Conservation (phyloP, 225 moss, liverwort and hornwort genomes). For the Marchantia polymorpha region DNA sequence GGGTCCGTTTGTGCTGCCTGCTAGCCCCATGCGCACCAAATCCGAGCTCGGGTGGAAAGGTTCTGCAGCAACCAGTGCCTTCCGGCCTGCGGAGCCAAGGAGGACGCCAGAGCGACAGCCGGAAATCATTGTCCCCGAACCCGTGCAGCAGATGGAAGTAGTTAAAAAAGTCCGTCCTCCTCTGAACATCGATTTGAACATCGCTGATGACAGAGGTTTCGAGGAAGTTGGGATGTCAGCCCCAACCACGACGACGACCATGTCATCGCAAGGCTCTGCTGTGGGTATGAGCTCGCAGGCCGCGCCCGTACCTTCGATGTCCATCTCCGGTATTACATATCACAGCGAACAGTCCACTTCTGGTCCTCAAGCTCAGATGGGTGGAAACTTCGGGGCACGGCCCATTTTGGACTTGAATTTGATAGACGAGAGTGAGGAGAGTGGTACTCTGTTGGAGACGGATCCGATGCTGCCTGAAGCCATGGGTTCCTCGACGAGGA, state of each 20-base stretch:
- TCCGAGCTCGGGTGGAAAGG: conserved; percentile 99
- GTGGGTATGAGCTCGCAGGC: conserved; percentile 63
- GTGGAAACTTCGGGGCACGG: conserved; percentile 37
- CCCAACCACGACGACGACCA: conserved; percentile 25
- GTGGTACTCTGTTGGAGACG: conserved; percentile 54
- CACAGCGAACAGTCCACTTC: conserved; percentile 77
- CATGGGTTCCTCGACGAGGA: conserved; percentile 59
- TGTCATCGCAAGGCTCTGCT: conserved; percentile 76
- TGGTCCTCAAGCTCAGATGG: conserved; percentile 33
- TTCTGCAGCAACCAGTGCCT: conserved; percentile 97
- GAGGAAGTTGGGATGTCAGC: conserved; percentile 58
- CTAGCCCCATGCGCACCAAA: conserved; percentile 84
- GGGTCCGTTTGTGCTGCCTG: conserved; percentile 85
- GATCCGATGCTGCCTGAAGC: conserved; percentile 57
- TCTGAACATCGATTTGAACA: conserved; percentile 87
- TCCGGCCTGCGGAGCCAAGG: conserved; percentile 95
- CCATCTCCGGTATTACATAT: conserved; percentile 65
- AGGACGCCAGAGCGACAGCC: conserved; percentile 84
- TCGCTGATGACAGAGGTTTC: conserved; percentile 81
- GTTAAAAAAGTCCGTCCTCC: conserved; percentile 55
- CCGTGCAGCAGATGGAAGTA: conserved; percentile 40
- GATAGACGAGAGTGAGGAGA: conserved; percentile 92
- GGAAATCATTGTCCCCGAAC: conserved; percentile 67
- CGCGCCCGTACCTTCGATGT: conserved; percentile 52
- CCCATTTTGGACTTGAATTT: conserved; percentile 86